Base-by-base conservation (phyloP, 208 protist genomes). In the Leishmania mexicana region DNA sequence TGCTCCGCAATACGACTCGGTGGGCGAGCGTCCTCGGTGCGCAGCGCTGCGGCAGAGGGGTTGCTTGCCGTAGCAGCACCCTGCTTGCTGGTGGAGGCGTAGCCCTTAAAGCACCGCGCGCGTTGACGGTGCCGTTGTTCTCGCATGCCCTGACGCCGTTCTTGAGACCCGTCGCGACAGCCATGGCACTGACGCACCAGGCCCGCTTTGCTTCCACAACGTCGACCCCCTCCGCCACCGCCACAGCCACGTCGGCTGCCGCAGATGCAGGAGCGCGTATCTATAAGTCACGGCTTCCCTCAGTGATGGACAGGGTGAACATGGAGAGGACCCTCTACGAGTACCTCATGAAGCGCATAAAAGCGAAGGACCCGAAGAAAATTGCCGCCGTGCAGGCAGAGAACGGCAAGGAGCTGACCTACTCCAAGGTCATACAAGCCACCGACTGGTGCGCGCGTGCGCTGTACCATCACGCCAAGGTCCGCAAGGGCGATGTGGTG, bases 401-500 rank as follows among this genome's bases (percentile, higher is more conserved):
- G n/a, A 79, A 51, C 28, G 76, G 76, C 8, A 76, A 71, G 67
- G 79, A 64, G 47, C 49, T 75, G 38, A 79, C 51, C 5, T 65
- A 67, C 57, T 10, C 31, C 6, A 81, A 75, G 73, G 45, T 75
- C 8, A 57, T 71, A 0, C 76, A 51, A 21, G 76, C 76, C 21
- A 87, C 83, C 13, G 83, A 89, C 70, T 71, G 70, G 42, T 31
- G 78, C 4, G 78, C 86, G 19, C 67, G 76, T 17, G 62, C 86
- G 38, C 81, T 90, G 3, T 90, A 89, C 77, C 85, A 90, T 76
- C 35, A 58, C 24, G 68, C 67, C 35, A 77, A 64, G 11, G 65
- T 90, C 8, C 80, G 87, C 6, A 84, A 86, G 45, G 85, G 85
- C 42, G 85, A 90, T 62, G 83, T 87, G 49, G 87, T 90, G 45